A percentile compares a stretch with the other conserved stretches of the same genome.
These are phyloP conservation scores for Chloris gayana DNA, from an alignment of 176 grass and related monocot species.

Conservation along the genomic window DNA sequence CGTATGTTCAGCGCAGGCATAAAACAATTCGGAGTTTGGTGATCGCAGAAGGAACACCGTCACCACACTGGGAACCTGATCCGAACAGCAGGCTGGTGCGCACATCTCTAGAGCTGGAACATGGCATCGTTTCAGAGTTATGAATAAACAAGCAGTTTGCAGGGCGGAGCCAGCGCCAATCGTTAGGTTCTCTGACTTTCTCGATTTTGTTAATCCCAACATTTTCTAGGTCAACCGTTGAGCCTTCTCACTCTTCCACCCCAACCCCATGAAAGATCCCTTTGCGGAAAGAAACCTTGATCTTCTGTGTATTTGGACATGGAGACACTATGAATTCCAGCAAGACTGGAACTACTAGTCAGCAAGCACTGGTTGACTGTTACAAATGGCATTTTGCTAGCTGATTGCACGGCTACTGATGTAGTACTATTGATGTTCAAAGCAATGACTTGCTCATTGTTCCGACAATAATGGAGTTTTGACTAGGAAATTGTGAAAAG, in stretches of 20 bases:
- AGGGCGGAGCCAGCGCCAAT: conserved; percentile 45
- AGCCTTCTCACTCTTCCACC: conserved; percentile 38
- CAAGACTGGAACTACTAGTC: neutral
- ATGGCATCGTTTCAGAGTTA: conserved; percentile 38
- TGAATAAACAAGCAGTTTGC: conserved; percentile 44
- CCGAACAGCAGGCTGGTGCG: conserved; percentile 23
- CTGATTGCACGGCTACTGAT: no score
- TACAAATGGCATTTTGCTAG: neutral
- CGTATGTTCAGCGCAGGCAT: conserved; percentile 21
- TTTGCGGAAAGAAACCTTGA: conserved; percentile 6
- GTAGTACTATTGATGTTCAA: neutral
- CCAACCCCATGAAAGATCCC: neutral
- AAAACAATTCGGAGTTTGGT: conserved; percentile 32
- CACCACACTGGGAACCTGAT: conserved; percentile 21
- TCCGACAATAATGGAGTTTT: neutral
- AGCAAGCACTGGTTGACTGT: neutral
- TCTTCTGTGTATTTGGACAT: neutral
- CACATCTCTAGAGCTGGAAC: conserved; percentile 57
- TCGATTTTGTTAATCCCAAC: conserved; percentile 14
- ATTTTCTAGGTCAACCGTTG: conserved; percentile 60
- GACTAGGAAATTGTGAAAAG: neutral
- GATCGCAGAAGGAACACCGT: conserved; percentile 26
- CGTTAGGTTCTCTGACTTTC: conserved; percentile 18
- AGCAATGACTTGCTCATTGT: neutral
- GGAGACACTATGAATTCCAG: neutral